Evolutionary conservation across 2,329 filamentous ascomycete genomes (phyloP).

Genomic region (Cladophialophora carrionii): DNA sequence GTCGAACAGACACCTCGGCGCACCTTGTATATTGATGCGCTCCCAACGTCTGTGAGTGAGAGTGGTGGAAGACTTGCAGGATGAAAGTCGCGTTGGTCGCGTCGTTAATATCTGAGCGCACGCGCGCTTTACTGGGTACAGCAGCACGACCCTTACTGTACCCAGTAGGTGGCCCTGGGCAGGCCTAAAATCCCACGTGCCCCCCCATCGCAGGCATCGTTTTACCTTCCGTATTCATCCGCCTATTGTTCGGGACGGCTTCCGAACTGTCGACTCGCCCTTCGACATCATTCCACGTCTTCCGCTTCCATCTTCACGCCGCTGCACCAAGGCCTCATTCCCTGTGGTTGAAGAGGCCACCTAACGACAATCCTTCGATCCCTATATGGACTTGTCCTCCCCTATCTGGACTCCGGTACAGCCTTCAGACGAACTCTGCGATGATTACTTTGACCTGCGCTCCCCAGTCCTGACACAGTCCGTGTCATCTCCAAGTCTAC

Average conservation of each 20-base stretch:
- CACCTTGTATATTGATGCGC: not conserved
- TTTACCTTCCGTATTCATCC: not conserved
- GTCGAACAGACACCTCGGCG: not conserved
- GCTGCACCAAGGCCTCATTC: constrained; percentile 12
- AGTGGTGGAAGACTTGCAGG: not conserved
- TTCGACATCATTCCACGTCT: constrained; percentile 21
- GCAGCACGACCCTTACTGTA: too few species aligned
- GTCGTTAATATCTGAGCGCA: not conserved
- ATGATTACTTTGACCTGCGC: constrained; percentile 31
- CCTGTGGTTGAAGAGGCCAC: constrained; percentile 26
- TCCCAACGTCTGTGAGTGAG: too few species aligned
- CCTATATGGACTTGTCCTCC: constrained; percentile 31
- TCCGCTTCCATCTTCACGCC: not conserved
- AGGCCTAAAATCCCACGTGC: too few species aligned
- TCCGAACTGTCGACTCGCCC: not conserved
- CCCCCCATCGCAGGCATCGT: not conserved
- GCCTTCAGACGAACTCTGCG: constrained; percentile 23
- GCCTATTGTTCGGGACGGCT: not conserved
- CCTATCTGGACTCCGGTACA: constrained; percentile 26
- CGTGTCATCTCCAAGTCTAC: constrained; percentile 26
- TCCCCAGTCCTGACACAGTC: constrained; percentile 31
- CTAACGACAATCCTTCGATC: constrained; percentile 13
- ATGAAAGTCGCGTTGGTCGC: not conserved
- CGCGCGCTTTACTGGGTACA: not conserved
- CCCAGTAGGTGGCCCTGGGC: too few species aligned